Evolutionary conservation across 495 filamentous ascomycete genomes (phyloP), one percentile per base, ranked within the genome.

Genomic region (Aspergillus campestris): DNA sequence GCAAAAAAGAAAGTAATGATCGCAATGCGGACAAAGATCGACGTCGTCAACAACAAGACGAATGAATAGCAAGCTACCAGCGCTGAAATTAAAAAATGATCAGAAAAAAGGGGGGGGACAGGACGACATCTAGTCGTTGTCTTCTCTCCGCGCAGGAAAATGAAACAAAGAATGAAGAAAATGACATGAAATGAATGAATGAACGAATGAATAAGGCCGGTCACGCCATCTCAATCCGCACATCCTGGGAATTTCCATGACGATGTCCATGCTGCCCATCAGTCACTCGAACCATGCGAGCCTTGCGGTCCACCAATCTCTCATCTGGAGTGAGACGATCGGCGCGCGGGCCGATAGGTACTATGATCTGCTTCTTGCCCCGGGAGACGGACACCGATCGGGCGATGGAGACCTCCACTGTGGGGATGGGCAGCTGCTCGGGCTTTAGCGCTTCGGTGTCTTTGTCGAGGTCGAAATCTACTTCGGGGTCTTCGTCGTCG

Each of bases 351-450:
- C 62, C 52, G 12, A 73, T 55, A 0, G 69, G 67, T 13, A 71
- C 62, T 11, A 71, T 44, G 10, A 65, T 50, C 35, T 71, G 67
- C 7, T 52, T 57, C 43, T 55, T 66, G n/a, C 58, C 60, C 14
- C 55, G 54, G 0, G 64, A 64, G 1, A 73, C 62, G 10, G 67
- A 71, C 11, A 73, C 48, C 8, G 70, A 70, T 10, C 66, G 50
- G 6, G 70, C 70, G 29, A 59, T 62, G 2, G 70, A 71, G 27
- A 73, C 51, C 37, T 70, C 60, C 14, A 70, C 52, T 0, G 43
- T 58, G 5, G 62, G 65, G 8, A 53, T 42, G 24, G 49, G 40
- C 3, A 47, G 35, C 9, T 39, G 34, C 14, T 49, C 41, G 0
- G 41, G 34, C 8, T 49, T 24, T 24, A 24, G 2, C 18, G 18